Conservation (phyloP, 1,139 yeast species). For the Pichia sp. region DNA sequence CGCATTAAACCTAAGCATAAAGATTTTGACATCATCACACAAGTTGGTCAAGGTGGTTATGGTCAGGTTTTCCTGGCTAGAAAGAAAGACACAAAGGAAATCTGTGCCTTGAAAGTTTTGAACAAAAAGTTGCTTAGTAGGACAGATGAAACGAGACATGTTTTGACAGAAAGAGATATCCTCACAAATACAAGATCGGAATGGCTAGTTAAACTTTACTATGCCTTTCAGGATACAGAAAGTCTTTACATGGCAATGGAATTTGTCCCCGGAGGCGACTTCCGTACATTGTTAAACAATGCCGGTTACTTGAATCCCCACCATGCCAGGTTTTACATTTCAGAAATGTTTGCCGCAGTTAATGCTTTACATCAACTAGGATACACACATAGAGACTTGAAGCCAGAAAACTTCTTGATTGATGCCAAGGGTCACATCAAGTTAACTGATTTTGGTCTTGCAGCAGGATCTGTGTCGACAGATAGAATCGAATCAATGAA, state of each 20-base stretch:
- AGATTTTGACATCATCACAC: constrained; percentile 94
- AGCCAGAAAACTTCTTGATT: constrained; percentile 94
- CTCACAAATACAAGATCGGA: constrained; percentile 91
- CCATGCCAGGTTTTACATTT: constrained; percentile 90
- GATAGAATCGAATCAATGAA: constrained; percentile 94
- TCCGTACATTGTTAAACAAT: constrained; percentile 87
- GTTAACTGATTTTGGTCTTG: constrained; percentile 94
- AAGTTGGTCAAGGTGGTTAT: constrained; percentile 99
- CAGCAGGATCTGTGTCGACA: constrained; percentile 92
- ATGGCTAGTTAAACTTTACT: constrained; percentile 90
- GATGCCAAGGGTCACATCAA: constrained; percentile 95
- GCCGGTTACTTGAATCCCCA: constrained; percentile 91
- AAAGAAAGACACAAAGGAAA: constrained; percentile 90
- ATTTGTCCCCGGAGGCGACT: constrained; percentile 98
- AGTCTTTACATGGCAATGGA: constrained; percentile 97
- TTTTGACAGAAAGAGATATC: constrained; percentile 92
- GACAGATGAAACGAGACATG: constrained; percentile 93
- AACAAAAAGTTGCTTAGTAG: constrained; percentile 83
- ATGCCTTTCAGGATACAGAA: constrained; percentile 91
- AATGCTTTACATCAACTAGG: constrained; percentile 93
- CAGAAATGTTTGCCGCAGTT: constrained; percentile 95
- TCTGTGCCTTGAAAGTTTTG: constrained; percentile 90
- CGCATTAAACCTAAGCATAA: constrained; percentile 89
- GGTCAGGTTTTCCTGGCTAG: constrained; percentile 96
- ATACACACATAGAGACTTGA: constrained; percentile 93